Percentiles rank a stretch among this genome's conserved stretches.
Conservation (phyloP, 108 stramenopile species). For the Cylindrotheca fusiformis region DNA sequence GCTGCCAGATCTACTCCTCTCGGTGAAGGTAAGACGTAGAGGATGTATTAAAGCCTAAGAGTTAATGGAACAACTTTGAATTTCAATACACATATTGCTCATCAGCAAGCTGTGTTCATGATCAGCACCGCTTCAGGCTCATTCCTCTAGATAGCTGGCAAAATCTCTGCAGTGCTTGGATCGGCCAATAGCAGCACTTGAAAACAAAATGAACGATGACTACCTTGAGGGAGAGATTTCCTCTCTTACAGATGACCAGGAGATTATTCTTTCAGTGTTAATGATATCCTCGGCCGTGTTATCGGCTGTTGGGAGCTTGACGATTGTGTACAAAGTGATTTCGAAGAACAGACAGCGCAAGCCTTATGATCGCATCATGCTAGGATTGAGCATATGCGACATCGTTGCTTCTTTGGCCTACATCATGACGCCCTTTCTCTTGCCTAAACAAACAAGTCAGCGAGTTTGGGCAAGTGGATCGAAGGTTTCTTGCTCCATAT, state of each 20-base stretch:
- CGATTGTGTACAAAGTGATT: slow-evolving; percentile 8
- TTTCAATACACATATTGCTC: too few species aligned
- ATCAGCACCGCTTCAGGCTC: too few species aligned
- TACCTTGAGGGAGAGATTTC: too few species aligned
- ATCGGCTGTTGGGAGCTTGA: slow-evolving; percentile 5
- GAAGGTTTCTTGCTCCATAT: slow-evolving; percentile 15
- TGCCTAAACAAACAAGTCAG: slow-evolving; percentile 2
- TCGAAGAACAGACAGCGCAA: neutral
- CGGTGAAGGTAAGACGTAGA: too few species aligned
- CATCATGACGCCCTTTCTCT: slow-evolving; percentile 9
- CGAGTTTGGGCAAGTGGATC: slow-evolving; percentile 24
- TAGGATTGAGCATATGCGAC: slow-evolving; percentile 17
- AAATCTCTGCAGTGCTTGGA: too few species aligned
- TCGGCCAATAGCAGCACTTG: too few species aligned
- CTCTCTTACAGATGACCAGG: slow-evolving; percentile 12
- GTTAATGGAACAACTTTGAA: too few species aligned
- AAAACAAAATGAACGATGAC: too few species aligned
- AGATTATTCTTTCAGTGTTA: slow-evolving; percentile 7
- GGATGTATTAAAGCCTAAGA: too few species aligned
- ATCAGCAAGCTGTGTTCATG: too few species aligned
- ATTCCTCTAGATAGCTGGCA: too few species aligned
- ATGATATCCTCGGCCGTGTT: slow-evolving; percentile 3
- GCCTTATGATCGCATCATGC: slow-evolving; percentile 21
- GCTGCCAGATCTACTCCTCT: too few species aligned
- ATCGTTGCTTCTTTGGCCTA: slow-evolving; percentile 5